A percentile compares a stretch with the other conserved stretches of the same genome.
Evolutionary conservation across 2,329 filamentous ascomycete genomes (phyloP).

Genomic region (Pezicula radicicola): DNA sequence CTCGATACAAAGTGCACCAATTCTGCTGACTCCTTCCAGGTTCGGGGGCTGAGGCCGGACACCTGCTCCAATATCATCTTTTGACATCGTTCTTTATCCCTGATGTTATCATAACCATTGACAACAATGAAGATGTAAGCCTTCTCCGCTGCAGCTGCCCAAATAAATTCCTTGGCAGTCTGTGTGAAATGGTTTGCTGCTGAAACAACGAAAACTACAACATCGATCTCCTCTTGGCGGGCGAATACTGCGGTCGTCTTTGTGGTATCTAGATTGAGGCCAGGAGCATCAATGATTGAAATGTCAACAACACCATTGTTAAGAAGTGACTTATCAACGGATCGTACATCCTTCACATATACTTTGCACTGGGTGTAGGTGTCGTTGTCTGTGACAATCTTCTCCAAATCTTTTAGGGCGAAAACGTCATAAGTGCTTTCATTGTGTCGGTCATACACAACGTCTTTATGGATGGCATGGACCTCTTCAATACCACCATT

Average conservation of each 20-base stretch:
- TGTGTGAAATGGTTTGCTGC: constrained; percentile 97
- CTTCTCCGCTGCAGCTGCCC: constrained; percentile 92
- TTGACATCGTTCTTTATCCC: constrained; percentile 86
- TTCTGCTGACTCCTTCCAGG: constrained; percentile 87
- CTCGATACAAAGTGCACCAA: constrained; percentile 98
- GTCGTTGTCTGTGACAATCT: constrained; percentile 84
- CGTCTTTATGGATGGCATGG: constrained; percentile 84
- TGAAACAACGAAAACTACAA: constrained; percentile 97
- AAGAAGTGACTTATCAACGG: constrained; percentile 87
- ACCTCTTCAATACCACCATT: constrained; percentile 93
- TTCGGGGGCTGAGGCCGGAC: constrained; percentile 80
- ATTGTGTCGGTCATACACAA: constrained; percentile 80
- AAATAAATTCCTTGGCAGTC: constrained; percentile 96
- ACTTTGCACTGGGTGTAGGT: constrained; percentile 95
- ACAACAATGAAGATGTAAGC: constrained; percentile 99
- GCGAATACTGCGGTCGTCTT: constrained; percentile 98
- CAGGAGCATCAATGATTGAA: constrained; percentile 92
- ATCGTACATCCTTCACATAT: constrained; percentile 86
- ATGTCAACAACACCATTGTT: constrained; percentile 99
- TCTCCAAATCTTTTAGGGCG: constrained; percentile 72
- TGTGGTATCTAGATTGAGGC: constrained; percentile 91
- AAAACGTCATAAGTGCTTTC: constrained; percentile 94
- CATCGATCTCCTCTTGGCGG: constrained; percentile 96
- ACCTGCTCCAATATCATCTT: constrained; percentile 94
- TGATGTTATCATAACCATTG: constrained; percentile 93